phyloP scores from a whole-genome alignment of 2,329 filamentous ascomycete genomes.

The Nothopassalora personata region DNA sequence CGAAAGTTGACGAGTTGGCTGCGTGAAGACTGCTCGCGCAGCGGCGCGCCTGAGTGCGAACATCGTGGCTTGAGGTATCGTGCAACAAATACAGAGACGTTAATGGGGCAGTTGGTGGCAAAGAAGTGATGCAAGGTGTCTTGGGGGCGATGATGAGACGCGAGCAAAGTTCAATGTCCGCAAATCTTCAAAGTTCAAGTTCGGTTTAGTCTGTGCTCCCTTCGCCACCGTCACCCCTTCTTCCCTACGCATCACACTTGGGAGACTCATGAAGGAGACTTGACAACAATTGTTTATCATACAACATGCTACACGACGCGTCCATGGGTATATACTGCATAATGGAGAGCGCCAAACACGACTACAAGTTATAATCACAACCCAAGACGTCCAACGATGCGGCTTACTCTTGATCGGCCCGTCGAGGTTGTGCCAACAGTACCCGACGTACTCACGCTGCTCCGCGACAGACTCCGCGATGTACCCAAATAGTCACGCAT shows the following conservation, averaged over 20 bases:
- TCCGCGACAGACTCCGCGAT: neutral
- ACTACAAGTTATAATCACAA: neutral
- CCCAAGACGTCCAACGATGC: neutral
- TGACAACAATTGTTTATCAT: neutral
- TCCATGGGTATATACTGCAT: neutral
- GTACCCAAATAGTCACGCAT: slow-evolving; percentile 2
- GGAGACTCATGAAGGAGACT: too few relatives aligned
- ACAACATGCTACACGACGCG: neutral
- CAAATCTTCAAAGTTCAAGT: neutral
- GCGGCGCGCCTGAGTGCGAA: slow-evolving; percentile 55
- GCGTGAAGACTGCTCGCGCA: slow-evolving; percentile 48
- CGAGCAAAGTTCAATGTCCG: neutral
- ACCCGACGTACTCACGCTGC: slow-evolving; percentile 5
- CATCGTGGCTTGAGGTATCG: slow-evolving; percentile 36
- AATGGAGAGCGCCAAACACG: neutral
- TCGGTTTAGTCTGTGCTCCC: neutral
- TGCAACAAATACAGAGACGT: neutral
- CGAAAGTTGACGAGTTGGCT: slow-evolving; percentile 41
- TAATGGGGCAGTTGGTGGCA: too few relatives aligned
- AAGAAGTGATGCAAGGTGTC: neutral
- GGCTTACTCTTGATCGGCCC: neutral
- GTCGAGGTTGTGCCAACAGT: slow-evolving; percentile 6
- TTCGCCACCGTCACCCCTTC: neutral
- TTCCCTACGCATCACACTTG: neutral
- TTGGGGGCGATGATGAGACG: neutral